Evolutionary conservation across 176 grass and related monocot genomes (phyloP), one percentile per base, ranked within the genome.

Genomic region (Poa pratensis): DNA sequence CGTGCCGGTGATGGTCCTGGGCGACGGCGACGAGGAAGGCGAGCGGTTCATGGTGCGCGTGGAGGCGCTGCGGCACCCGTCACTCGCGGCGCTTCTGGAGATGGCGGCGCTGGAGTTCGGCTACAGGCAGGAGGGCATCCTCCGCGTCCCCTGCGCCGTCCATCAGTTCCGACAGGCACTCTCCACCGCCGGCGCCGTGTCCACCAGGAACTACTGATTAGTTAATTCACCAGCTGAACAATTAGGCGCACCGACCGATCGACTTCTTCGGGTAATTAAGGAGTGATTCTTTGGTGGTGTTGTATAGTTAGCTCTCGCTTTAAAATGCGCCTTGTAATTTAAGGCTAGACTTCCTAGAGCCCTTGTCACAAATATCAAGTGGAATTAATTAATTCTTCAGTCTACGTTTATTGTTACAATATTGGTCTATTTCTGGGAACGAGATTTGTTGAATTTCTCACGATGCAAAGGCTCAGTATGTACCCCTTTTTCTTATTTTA

Each of bases 51-150:
- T 89, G 72, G 90, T 97, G 83, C 88, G 63, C 6, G 86, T 88
- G 54, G 89, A 92, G 86, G 61, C 82, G 52, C 90, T 97, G 24
- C 82, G 69, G n/a, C 88, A 88, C 73, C 95, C 92, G 60, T 86
- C 79, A 73, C 82, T 97, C 74, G 49, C 80, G 23, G 69, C 73
- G 52, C 73, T 97, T 81, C 77, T 97, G 69, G 90, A 91, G 48
- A 76, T 76, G 75, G 90, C 92, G 37, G 95, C 62, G 22, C 66
- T 87, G 73, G 92, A 97, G 83, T 92, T 97, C 62, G 95, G 92
- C 5, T 94, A 97, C 77, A 78, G 50, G 39, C 90, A 97, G 76
- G 85, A 87, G 11, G 95, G 95, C 52, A 65, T 92, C 24, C 92
- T 97, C 77, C 85, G 84, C 18, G 86, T 97, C 17, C 92, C 95